Conservation (phyloP, 768 basidiomycete species). For the Leccinum variicolor region DNA sequence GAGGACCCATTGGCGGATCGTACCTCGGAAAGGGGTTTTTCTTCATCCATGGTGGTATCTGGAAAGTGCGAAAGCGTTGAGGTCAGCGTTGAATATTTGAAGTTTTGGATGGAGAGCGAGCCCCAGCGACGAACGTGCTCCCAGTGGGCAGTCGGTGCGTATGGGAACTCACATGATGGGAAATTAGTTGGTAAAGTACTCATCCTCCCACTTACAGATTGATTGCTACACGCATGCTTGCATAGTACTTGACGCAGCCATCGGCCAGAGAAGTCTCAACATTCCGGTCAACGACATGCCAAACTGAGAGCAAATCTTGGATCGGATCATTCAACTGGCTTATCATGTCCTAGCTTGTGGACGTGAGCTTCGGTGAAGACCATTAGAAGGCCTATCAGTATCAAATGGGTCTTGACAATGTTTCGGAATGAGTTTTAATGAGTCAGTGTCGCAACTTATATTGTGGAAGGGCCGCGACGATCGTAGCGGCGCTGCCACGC, state of each 20-base stretch:
- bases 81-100: background rate
- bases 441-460: too few species aligned
- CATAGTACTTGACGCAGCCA: background rate
- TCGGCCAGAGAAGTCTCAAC: background rate
- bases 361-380: background rate
- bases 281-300: background rate
- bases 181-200: background rate
- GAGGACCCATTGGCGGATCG: background rate
- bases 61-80: background rate
- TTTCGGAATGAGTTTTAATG: background rate
- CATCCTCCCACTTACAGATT: background rate
- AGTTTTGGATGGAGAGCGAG: background rate
- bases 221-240: background rate
- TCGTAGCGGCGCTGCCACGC: too few species aligned
- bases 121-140: background rate
- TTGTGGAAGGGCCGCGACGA: too few species aligned
- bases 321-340: background rate
- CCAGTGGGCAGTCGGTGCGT: background rate
- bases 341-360: background rate
- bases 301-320: background rate
- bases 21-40: conserved; percentile 2
- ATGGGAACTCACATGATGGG: background rate
- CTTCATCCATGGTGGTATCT: conserved; percentile 16
- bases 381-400: background rate
- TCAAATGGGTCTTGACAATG: background rate